These are phyloP conservation scores for Fusarium acutatum DNA, from an alignment of 2,329 filamentous ascomycete genomes.

Conservation along the genomic window DNA sequence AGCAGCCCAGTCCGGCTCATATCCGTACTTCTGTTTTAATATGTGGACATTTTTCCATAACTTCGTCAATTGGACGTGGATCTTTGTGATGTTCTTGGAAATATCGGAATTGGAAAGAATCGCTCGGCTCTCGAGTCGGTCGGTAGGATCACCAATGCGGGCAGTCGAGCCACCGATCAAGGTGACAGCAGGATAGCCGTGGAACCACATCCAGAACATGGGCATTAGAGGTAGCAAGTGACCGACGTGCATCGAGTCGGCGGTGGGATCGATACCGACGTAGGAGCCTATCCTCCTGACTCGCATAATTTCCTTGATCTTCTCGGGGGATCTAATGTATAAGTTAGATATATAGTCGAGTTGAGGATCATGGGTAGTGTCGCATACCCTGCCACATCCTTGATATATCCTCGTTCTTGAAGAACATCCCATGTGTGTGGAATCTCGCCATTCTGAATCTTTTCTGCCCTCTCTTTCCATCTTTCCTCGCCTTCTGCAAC, in stretches of 20 bases:
- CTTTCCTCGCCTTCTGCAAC: slow-evolving; percentile 50
- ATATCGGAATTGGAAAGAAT: slow-evolving; percentile 60
- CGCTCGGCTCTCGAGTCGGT: slow-evolving; percentile 69
- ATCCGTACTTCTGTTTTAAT: slow-evolving; percentile 72
- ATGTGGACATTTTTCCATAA: slow-evolving; percentile 78
- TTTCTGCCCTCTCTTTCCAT: slow-evolving; percentile 59
- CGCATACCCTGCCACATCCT: slow-evolving; percentile 76
- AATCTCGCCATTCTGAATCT: slow-evolving; percentile 59
- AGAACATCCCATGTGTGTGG: slow-evolving; percentile 70
- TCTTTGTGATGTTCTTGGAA: slow-evolving; percentile 71
- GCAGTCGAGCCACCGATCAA: slow-evolving; percentile 79
- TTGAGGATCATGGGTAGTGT: not conserved
- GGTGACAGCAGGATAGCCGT: slow-evolving; percentile 74
- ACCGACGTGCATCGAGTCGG: slow-evolving; percentile 80
- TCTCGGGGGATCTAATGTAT: slow-evolving; percentile 52
- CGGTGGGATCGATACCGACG: slow-evolving; percentile 84
- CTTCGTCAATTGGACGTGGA: slow-evolving; percentile 74
- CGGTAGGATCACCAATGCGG: slow-evolving; percentile 81
- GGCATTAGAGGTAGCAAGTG: slow-evolving; percentile 85
- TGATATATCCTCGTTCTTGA: slow-evolving; percentile 76
- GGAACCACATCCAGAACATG: slow-evolving; percentile 83
- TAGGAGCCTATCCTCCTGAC: slow-evolving; percentile 76
- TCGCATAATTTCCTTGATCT: slow-evolving; percentile 71
- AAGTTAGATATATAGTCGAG: slow-evolving; percentile 1
- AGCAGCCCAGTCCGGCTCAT: slow-evolving; percentile 70